Percentiles rank a stretch among this genome's conserved stretches.
These are phyloP conservation scores for Aspergillus baeticus DNA, from an alignment of 495 filamentous ascomycete genomes.

Conservation along the genomic window DNA sequence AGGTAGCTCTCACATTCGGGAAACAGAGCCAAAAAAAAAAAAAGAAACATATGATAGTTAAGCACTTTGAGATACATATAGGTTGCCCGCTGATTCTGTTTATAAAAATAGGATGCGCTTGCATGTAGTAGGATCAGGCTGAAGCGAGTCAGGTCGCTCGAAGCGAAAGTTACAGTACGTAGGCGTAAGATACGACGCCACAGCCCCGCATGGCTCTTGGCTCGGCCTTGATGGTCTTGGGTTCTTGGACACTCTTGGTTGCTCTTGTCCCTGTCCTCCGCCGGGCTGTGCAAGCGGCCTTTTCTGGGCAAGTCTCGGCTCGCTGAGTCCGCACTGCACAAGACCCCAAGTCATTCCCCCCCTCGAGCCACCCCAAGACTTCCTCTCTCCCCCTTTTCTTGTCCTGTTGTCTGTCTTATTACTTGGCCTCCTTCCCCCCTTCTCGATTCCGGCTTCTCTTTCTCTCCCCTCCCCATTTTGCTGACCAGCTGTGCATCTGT, in stretches of 20 bases:
- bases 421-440: conserved; percentile 15
- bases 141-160: neutral
- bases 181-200: conserved; percentile 12
- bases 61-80: neutral
- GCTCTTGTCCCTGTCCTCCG: conserved; percentile 25
- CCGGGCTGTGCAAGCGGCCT: conserved; percentile 35
- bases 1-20: neutral
- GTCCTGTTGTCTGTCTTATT: conserved; percentile 15
- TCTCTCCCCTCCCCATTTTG: conserved; percentile 3
- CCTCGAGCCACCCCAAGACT: conserved; percentile 28
- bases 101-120: neutral
- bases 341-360: conserved; percentile 22
- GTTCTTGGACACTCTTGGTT: neutral
- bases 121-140: neutral
- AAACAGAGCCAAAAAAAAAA: neutral
- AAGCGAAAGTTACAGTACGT: neutral
- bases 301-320: conserved; percentile 46
- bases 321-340: conserved; percentile 19
- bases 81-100: neutral
- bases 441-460: conserved; percentile 5
- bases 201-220: conserved; percentile 31
- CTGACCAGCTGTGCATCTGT: neutral
- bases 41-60: neutral
- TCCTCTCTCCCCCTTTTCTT: conserved; percentile 22
- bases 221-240: conserved; percentile 24